Evolutionary conservation across 2,329 filamentous ascomycete species (phyloP).

Genomic region (Colletotrichum coccodes): DNA sequence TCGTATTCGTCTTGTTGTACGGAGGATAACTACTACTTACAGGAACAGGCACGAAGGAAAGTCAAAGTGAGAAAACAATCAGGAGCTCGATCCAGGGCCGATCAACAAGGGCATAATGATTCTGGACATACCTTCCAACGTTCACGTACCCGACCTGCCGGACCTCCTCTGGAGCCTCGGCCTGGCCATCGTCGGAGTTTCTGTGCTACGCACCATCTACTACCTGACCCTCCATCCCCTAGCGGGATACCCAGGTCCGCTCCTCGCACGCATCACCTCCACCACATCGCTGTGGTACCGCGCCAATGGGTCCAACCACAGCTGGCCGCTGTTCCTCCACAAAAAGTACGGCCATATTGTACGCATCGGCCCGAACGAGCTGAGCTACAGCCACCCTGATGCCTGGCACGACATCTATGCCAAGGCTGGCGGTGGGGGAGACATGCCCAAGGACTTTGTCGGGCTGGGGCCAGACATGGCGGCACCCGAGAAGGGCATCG

Average conservation of each 20-base stretch:
- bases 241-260: constrained; percentile 25
- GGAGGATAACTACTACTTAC: neutral
- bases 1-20: neutral
- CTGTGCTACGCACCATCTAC: constrained; percentile 25
- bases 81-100: neutral
- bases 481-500: constrained; percentile 36
- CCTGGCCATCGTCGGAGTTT: constrained; percentile 3
- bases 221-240: constrained; percentile 27
- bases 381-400: constrained; percentile 32
- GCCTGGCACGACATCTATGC: constrained; percentile 35
- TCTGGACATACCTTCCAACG: neutral
- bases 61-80: neutral
- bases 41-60: neutral
- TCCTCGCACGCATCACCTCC: constrained; percentile 22
- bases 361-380: constrained; percentile 32
- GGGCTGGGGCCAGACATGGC: constrained; percentile 44
- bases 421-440: constrained; percentile 28
- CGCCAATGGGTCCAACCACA: constrained; percentile 26
- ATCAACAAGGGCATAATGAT: constrained; percentile 8
- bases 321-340: constrained; percentile 33
- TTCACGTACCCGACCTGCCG: neutral
- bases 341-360: constrained; percentile 37
- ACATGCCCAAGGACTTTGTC: constrained; percentile 38
- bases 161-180: constrained; percentile 3
- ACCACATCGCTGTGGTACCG: constrained; percentile 24